Conservation (phyloP, 177 flowering plant genomes). For the Telopea speciosissima region DNA sequence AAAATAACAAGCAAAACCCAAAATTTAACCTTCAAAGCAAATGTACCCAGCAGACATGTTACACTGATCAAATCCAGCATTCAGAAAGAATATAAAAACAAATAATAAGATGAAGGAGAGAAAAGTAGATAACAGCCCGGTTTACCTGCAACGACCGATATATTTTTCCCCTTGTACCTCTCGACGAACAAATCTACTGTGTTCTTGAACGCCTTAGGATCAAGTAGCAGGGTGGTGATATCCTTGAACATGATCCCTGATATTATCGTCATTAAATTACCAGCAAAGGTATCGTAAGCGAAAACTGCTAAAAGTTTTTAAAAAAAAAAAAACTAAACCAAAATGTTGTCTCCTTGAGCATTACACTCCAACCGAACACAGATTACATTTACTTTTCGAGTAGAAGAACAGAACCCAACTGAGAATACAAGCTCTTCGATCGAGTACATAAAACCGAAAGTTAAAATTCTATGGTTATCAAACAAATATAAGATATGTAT, state of each 20-base stretch:
- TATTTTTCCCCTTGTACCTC: slow-evolving; percentile 73
- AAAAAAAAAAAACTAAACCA: background rate
- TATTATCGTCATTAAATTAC: background rate
- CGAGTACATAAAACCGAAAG: background rate
- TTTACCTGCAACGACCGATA: slow-evolving; percentile 93
- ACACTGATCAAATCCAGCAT: background rate
- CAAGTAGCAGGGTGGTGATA: slow-evolving; percentile 80
- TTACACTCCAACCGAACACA: too few species aligned
- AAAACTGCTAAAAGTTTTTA: too few species aligned
- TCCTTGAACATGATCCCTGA: slow-evolving; percentile 97
- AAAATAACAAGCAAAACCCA: background rate
- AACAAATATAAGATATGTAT: background rate
- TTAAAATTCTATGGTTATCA: background rate
- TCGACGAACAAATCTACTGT: slow-evolving; percentile 91
- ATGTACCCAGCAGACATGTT: background rate
- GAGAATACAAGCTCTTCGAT: background rate
- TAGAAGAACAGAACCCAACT: background rate
- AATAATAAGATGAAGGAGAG: background rate
- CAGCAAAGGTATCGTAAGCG: background rate
- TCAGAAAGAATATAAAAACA: background rate
- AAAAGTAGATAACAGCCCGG: background rate
- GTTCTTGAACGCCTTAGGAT: slow-evolving; percentile 82
- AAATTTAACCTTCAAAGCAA: background rate
- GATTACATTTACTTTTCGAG: background rate
- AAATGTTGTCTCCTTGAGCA: background rate